Base-by-base conservation (phyloP, 1,284 basidiomycete genomes). In the Ustilago cynodontis region DNA sequence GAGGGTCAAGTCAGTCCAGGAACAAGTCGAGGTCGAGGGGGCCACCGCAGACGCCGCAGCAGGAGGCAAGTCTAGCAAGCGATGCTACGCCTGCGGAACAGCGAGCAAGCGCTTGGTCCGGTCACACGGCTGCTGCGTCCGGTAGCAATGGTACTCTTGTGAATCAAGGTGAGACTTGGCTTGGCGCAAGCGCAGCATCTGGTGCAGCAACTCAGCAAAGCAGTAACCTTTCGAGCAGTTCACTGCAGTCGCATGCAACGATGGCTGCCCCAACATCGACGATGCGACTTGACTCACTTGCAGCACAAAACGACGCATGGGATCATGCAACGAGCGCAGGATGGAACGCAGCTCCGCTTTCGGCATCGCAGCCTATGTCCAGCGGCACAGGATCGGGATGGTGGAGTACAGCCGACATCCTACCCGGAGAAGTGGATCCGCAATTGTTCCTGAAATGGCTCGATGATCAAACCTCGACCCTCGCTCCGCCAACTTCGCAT, bases 361-460 rank as follows among this genome's bases (percentile, higher is more conserved):
- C 60, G 6, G 14, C 59, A 4, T 33, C 54, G 14, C 74, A 77
- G 33, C 20, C 28, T 11, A n/a, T 55, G 24, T n/a, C 74, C 14
- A 58, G 65, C 35, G 52, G 65, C 20, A 24, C 56, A 29, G 67
- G 67, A 24, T 75, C 72, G 1, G 65, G 65, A 14, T 77, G 74
- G 74, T 77, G 74, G 74, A 77, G 74, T 51, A 77, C 74, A 1
- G 74, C 70, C 18, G 70, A 77, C 45, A 65, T 77, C 14, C 39
- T 77, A 43, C 41, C 69, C 3, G 74, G 74, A 59, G 74, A 77
- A 70, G 71, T 77, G 24, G 75, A 77, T 58, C 75, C 75, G 13
- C 71, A 77, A 22, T 29, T 73, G 20, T 77, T 77, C 49, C 67
- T 77, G 10, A 58, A 67, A 20, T 77, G 75, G 75, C 71, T 77